Percentiles rank a stretch among this genome's conserved stretches.
These are phyloP conservation scores for Ustilago trichophora DNA, from an alignment of 1,284 basidiomycete species.

Conservation along the genomic window DNA sequence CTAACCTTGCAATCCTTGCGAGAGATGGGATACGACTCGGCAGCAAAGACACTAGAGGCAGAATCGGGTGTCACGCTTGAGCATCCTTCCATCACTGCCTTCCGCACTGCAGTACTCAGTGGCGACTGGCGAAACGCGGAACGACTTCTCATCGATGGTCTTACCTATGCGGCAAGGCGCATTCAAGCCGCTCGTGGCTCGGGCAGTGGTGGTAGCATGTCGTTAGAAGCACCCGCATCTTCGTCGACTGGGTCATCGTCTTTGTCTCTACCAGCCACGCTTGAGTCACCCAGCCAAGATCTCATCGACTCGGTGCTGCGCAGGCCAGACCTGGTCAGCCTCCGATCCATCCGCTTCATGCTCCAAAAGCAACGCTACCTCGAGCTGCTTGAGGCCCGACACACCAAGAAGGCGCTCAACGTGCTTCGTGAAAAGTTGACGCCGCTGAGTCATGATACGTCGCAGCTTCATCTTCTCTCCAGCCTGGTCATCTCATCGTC, in stretches of 20 bases:
- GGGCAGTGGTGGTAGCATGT: background rate
- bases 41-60: conserved; percentile 84
- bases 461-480: conserved; percentile 55
- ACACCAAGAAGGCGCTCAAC: conserved; percentile 82
- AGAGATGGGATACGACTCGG: conserved; percentile 93
- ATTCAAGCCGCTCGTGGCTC: conserved; percentile 22
- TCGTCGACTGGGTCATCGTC: conserved; percentile 23
- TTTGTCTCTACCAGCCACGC: conserved; percentile 2
- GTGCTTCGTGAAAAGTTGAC: conserved; percentile 88
- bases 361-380: conserved; percentile 95
- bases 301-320: conserved; percentile 51
- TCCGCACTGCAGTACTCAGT: conserved; percentile 81
- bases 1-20: conserved; percentile 87
- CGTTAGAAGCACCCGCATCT: conserved; percentile 10
- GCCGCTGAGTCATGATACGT: conserved; percentile 68
- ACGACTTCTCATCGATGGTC: conserved; percentile 72
- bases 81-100: conserved; percentile 78
- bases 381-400: conserved; percentile 85
- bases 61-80: conserved; percentile 93
- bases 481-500: conserved; percentile 57
- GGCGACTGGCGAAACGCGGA: conserved; percentile 87
- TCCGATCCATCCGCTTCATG: conserved; percentile 78
- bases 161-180: conserved; percentile 47
- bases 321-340: conserved; percentile 35
- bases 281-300: conserved; percentile 14